Evolutionary conservation across 2,329 filamentous ascomycete genomes (phyloP).

Genomic region (Aspergillus sp.): DNA sequence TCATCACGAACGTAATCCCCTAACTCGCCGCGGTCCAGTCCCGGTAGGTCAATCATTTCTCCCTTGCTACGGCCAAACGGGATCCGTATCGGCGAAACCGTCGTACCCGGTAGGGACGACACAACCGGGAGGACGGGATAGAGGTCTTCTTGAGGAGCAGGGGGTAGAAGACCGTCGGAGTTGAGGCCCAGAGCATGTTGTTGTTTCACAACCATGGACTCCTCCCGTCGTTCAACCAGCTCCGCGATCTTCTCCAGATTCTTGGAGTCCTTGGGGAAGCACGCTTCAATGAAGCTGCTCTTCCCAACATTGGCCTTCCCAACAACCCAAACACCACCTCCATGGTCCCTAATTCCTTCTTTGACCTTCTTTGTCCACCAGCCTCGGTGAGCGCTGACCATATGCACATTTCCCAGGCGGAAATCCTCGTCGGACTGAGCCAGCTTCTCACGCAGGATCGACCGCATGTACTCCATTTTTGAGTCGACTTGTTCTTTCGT

Average conservation of each 20-base stretch:
- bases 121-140: conserved; percentile 85
- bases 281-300: conserved; percentile 80
- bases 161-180: conserved; percentile 64
- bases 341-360: conserved; percentile 78
- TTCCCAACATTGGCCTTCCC: conserved; percentile 99
- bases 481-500: conserved; percentile 78
- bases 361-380: conserved; percentile 93
- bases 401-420: conserved; percentile 82
- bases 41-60: conserved; percentile 90
- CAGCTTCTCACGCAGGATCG: conserved; percentile 73
- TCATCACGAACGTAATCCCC: conserved; percentile 67
- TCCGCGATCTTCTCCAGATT: conserved; percentile 38
- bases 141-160: conserved; percentile 66
- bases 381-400: conserved; percentile 77
- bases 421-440: conserved; percentile 65
- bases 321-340: conserved; percentile 90
- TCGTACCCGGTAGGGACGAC: conserved; percentile 85
- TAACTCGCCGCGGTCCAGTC: conserved; percentile 71
- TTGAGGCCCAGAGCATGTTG: conserved; percentile 21
- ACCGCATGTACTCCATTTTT: conserved; percentile 79
- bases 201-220: conserved; percentile 13
- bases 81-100: conserved; percentile 88
- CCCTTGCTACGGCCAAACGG: conserved; percentile 83
- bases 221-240: conserved; percentile 27
- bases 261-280: conserved; percentile 74